Percentiles rank a stretch among this genome's conserved stretches.
phyloP scores from a whole-genome alignment of 1,284 basidiomycete genomes.

The Marasmius oreades region DNA sequence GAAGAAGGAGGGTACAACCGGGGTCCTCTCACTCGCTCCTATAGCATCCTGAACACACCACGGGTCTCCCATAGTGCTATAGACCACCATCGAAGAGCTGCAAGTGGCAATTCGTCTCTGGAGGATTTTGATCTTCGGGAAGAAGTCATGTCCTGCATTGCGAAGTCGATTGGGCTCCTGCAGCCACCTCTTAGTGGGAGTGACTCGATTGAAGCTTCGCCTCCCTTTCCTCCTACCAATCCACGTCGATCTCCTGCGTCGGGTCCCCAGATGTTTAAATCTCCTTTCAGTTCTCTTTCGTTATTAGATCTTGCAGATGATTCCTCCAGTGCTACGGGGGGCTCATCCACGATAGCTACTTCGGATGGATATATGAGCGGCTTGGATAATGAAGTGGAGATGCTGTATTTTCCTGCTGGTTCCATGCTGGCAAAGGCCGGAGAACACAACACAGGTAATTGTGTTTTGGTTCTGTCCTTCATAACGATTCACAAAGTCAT shows the following conservation, averaged over 20 bases:
- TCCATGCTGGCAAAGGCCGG: constrained; percentile 87
- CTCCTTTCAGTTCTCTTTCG: constrained; percentile 84
- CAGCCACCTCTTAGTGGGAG: constrained; percentile 73
- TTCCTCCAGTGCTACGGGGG: constrained; percentile 62
- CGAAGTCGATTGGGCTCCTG: constrained; percentile 94
- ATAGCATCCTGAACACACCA: constrained; percentile 52
- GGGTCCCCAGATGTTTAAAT: constrained; percentile 45
- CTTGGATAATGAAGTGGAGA: constrained; percentile 94
- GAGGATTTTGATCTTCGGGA: constrained; percentile 87
- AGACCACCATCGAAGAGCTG: constrained; percentile 25
- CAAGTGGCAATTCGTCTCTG: constrained; percentile 23
- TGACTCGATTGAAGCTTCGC: constrained; percentile 65
- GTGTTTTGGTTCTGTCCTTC: neutral
- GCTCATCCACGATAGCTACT: constrained; percentile 51
- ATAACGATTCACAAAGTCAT: neutral
- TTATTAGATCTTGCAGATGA: constrained; percentile 77
- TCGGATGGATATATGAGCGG: constrained; percentile 64
- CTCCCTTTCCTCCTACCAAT: constrained; percentile 55
- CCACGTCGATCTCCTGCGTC: constrained; percentile 34
- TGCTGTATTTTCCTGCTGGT: constrained; percentile 89
- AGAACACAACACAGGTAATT: constrained; percentile 78
- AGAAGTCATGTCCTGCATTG: constrained; percentile 96
- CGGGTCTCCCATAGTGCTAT: constrained; percentile 29
- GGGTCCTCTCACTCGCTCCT: constrained; percentile 42
- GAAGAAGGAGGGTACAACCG: constrained; percentile 36